A percentile compares a stretch with the other conserved stretches of the same genome.
Conservation (phyloP, 2,329 filamentous ascomycete species). For the Ophiosphaerella narmari region DNA sequence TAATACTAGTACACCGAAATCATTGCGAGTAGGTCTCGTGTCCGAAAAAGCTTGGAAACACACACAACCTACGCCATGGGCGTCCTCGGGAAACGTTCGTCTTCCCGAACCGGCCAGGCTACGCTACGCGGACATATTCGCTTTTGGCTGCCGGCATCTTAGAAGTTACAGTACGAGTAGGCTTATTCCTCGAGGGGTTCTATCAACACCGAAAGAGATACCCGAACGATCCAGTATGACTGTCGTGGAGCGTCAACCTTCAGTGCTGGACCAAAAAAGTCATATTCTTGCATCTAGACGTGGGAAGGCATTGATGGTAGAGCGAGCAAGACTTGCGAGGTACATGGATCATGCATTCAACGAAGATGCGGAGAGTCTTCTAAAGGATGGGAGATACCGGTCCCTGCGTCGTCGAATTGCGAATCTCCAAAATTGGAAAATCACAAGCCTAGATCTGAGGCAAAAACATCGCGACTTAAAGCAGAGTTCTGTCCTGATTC, state of each 20-base stretch:
- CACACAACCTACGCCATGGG: neutral
- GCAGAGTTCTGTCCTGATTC: constrained; percentile 6
- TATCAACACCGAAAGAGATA: neutral
- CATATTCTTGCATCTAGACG: constrained; percentile 6
- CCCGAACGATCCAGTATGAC: too few relatives aligned
- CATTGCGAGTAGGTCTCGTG: neutral
- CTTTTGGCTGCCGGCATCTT: constrained; percentile 17
- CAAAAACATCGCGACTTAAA: neutral
- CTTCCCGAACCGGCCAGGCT: constrained; percentile 3
- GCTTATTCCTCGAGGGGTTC: neutral
- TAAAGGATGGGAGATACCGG: constrained; percentile 33
- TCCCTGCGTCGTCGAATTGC: constrained; percentile 34
- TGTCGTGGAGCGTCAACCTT: neutral
- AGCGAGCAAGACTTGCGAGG: constrained; percentile 9
- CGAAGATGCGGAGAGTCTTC: neutral
- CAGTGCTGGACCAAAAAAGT: constrained; percentile 1
- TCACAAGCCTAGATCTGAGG: constrained; percentile 11
- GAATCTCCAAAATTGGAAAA: constrained; percentile 18
- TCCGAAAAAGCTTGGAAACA: neutral
- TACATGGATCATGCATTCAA: constrained; percentile 9
- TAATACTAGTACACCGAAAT: neutral
- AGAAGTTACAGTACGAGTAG: constrained; percentile 9
- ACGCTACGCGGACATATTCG: constrained; percentile 34
- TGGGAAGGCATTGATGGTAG: constrained; percentile 7
- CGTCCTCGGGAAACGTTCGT: neutral